These are phyloP conservation scores for Candida vaughaniae DNA, from an alignment of 805 yeast species.

Conservation along the genomic window DNA sequence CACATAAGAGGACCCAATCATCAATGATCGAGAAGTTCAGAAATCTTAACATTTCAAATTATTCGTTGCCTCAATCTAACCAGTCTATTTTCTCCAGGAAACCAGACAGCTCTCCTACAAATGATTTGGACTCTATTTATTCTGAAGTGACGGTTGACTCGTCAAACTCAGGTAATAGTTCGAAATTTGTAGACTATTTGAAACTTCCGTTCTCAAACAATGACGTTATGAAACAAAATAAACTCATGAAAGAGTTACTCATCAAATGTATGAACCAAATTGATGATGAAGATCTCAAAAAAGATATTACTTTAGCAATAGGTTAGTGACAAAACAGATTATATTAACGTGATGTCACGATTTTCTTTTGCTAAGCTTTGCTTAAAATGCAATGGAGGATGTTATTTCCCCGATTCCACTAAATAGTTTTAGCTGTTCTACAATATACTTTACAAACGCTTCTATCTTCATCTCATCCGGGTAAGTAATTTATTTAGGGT, in stretches of 20 bases:
- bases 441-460: too few relatives aligned
- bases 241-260: conserved; percentile 10
- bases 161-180: conserved; percentile 2
- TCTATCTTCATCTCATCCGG: too few relatives aligned
- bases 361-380: too few relatives aligned
- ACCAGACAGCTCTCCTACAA: conserved; percentile 2
- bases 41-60: conserved; percentile 18
- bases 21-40: conserved; percentile 31
- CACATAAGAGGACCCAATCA: conserved; percentile 14
- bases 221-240: conserved; percentile 6
- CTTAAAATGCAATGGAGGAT: too few relatives aligned
- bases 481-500: conserved; percentile 1
- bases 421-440: too few relatives aligned
- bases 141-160: conserved; percentile 20
- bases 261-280: conserved; percentile 9
- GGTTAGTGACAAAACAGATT: too few relatives aligned
- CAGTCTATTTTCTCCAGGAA: conserved; percentile 13
- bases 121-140: conserved; percentile 27
- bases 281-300: conserved; percentile 9
- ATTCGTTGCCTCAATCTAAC: conserved; percentile 11
- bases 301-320: too few relatives aligned
- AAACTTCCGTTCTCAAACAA: conserved; percentile 8
- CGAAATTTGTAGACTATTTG: conserved; percentile 11
- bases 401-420: too few relatives aligned
- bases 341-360: too few relatives aligned